Conservation (phyloP, 768 basidiomycete genomes). For the Butyriboletus loyo region DNA sequence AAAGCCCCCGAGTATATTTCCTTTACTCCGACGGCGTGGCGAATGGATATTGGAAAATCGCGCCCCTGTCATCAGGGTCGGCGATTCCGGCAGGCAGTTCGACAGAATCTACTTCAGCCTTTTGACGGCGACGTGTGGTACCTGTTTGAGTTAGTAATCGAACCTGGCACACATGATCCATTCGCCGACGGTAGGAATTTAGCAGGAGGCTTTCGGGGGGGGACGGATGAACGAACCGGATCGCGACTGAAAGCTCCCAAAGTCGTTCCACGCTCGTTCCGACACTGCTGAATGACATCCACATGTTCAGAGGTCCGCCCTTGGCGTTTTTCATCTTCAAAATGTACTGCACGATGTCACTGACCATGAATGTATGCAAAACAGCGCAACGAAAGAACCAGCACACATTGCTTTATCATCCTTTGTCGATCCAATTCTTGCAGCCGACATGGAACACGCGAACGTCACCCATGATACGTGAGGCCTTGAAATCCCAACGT, state of each 20-base stretch:
- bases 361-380: background rate
- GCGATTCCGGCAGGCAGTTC: no score
- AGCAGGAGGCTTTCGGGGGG: background rate
- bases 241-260: background rate
- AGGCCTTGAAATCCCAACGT: background rate
- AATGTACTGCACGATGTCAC: background rate
- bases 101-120: no score
- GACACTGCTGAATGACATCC: background rate
- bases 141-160: background rate
- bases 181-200: background rate
- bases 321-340: background rate
- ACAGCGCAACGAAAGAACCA: no score
- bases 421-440: no score
- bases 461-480: background rate
- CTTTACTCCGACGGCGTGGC: background rate
- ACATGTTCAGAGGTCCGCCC: background rate
- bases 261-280: background rate
- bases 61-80: no score
- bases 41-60: background rate
- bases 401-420: no score
- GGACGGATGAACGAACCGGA: background rate
- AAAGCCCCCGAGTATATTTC: background rate
- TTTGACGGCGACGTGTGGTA: background rate
- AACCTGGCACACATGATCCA: background rate
- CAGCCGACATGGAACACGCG: conserved; percentile 1